These are phyloP conservation scores for Sporothrix phasma DNA, from an alignment of 2,329 filamentous ascomycete species.

Conservation along the genomic window DNA sequence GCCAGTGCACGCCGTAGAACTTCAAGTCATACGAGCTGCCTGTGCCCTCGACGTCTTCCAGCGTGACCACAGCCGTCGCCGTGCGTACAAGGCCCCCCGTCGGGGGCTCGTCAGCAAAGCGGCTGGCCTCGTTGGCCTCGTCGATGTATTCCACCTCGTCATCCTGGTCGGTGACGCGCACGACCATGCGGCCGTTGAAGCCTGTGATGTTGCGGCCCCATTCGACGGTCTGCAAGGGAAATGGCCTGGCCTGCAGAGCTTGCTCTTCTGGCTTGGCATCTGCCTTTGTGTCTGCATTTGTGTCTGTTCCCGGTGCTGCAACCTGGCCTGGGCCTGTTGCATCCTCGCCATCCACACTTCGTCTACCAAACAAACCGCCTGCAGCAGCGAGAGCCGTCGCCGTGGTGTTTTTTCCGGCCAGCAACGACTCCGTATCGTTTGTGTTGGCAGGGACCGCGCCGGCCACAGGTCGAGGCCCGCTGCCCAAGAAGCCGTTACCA, in stretches of 20 bases:
- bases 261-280: neutral
- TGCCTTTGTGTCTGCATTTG: neutral
- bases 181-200: slow-evolving; percentile 53
- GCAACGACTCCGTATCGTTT: neutral
- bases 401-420: neutral
- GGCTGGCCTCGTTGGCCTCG: slow-evolving; percentile 20
- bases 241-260: neutral
- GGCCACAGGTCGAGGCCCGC: neutral
- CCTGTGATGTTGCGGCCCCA: slow-evolving; percentile 80
- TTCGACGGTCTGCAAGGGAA: slow-evolving; percentile 28
- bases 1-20: slow-evolving; percentile 78
- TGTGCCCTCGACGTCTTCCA: slow-evolving; percentile 60
- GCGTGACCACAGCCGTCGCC: slow-evolving; percentile 57
- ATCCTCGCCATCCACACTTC: neutral
- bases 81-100: slow-evolving; percentile 53
- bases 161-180: slow-evolving; percentile 54
- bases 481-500: neutral
- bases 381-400: neutral
- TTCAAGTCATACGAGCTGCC: slow-evolving; percentile 71
- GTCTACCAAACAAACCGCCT: neutral
- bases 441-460: neutral
- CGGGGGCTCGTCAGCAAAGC: slow-evolving; percentile 25
- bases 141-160: slow-evolving; percentile 33
- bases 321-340: too few relatives aligned
- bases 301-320: neutral